These are phyloP conservation scores for Naganishia antarctica DNA, from an alignment of 768 basidiomycete species.

Conservation along the genomic window DNA sequence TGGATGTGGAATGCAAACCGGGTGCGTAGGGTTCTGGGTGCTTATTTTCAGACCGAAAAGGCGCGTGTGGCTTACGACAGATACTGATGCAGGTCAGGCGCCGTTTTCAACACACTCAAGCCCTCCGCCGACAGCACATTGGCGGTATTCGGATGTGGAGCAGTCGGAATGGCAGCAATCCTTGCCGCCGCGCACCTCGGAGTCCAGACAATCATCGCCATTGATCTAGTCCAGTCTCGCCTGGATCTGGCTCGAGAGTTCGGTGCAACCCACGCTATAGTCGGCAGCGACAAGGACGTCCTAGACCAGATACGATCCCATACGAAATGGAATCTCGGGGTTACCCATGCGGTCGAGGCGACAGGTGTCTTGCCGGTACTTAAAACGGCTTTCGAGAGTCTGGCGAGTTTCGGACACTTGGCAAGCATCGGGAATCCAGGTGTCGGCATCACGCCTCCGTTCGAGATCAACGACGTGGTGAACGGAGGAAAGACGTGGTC, in stretches of 20 bases:
- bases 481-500: conserved; percentile 17
- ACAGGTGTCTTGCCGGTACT: conserved; percentile 14
- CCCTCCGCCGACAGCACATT: neutral
- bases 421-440: conserved; percentile 18
- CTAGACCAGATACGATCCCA: conserved; percentile 1
- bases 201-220: conserved; percentile 14
- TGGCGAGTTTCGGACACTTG: conserved; percentile 15
- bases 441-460: conserved; percentile 2
- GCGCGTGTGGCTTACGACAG: no score
- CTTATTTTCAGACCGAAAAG: neutral
- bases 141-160: conserved; percentile 23
- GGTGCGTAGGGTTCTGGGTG: neutral
- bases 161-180: conserved; percentile 24
- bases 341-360: conserved; percentile 21
- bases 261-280: conserved; percentile 12
- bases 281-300: conserved; percentile 17
- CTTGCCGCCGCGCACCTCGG: conserved; percentile 3
- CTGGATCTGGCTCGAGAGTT: conserved; percentile 11
- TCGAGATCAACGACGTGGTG: conserved; percentile 20
- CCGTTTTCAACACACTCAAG: conserved; percentile 22
- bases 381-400: conserved; percentile 18
- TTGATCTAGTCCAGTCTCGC: conserved; percentile 20
- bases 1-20: conserved; percentile 26
- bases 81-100: conserved; percentile 11
- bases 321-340: conserved; percentile 18